Base-by-base conservation (phyloP, 2,329 filamentous ascomycete species). In the Fusarium nodosum region DNA sequence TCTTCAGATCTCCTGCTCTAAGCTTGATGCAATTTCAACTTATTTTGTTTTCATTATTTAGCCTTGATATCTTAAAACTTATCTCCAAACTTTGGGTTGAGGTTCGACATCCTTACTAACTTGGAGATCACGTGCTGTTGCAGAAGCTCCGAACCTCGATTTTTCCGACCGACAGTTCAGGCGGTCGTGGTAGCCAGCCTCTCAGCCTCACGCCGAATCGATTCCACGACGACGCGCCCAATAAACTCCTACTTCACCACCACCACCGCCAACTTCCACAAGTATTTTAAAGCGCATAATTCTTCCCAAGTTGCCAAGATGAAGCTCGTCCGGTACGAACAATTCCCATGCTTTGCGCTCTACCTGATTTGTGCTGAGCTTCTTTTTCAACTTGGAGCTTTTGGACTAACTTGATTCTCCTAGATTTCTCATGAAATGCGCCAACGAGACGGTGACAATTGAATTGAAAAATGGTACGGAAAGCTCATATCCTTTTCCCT, bases 371-470 rank as follows among this genome's bases (percentile, higher is more conserved):
- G 53, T 69, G 68, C 66, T 72, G 64, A 71, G 69, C 69, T 66
- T 62, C 48, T 64, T 51, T 41, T 56, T 53, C 46, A 65, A 71
- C 52, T 47, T 68, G 46, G 65, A 68, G 66, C 59, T 68, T 57
- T 48, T 56, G 45, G 56, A 66, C 76, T 78, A 71, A 78, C 73
- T 54, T 45, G 61, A 16, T 52, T 65, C 69, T 56, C 66, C 62
- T 81, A 98, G 96, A 81, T 99, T 99, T 82, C 86, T 99, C 75
- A 98, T 98, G 95, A 99, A 99, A 87, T 98, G 95, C 82, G 90
- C 93, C 82, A 98, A 97, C 82, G 96, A 99, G 85, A 97, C 96
- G 77, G 96, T 98, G 77, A 98, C 95, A 45, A 93, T 99, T 81
- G 96, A 99, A 83, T 87, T 99, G 74, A 99, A 99, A 83, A 98